Evolutionary conservation across 2,329 filamentous ascomycete species (phyloP).

Genomic region (Hymenoscyphus albidus): DNA sequence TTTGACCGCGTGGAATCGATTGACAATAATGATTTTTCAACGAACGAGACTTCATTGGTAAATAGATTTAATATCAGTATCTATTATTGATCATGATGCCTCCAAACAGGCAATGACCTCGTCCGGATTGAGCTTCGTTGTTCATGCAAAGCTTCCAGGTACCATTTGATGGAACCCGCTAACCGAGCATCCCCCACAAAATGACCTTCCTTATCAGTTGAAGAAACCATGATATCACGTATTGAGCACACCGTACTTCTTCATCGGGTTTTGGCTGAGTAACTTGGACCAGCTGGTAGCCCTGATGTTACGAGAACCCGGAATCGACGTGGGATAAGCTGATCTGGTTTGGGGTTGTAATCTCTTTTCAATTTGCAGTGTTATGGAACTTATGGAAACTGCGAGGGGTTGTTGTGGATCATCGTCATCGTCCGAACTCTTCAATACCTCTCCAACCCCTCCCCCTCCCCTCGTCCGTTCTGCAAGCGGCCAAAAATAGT

Average conservation of each 20-base stretch:
- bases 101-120: constrained; percentile 22
- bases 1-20: constrained; percentile 23
- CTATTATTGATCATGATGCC: constrained; percentile 28
- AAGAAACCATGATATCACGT: neutral
- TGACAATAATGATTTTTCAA: constrained; percentile 20
- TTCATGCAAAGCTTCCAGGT: constrained; percentile 26
- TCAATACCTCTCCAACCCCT: constrained; percentile 1
- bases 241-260: neutral
- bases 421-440: constrained; percentile 12
- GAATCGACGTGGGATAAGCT: neutral
- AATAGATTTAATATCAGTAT: constrained; percentile 27
- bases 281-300: constrained; percentile 10
- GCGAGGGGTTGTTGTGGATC: constrained; percentile 12
- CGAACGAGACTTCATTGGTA: constrained; percentile 21
- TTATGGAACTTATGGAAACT: constrained; percentile 28
- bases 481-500: constrained; percentile 14
- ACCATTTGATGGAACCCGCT: constrained; percentile 8
- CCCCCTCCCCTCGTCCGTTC: neutral
- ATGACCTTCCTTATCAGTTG: neutral
- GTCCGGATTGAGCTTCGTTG: constrained; percentile 20
- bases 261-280: neutral
- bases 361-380: constrained; percentile 28
- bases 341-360: constrained; percentile 14
- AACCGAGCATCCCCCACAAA: constrained; percentile 15
- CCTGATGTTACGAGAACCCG: neutral